Evolutionary conservation across 2,329 filamentous ascomycete genomes (phyloP).

Genomic region (Penicillium sp.): DNA sequence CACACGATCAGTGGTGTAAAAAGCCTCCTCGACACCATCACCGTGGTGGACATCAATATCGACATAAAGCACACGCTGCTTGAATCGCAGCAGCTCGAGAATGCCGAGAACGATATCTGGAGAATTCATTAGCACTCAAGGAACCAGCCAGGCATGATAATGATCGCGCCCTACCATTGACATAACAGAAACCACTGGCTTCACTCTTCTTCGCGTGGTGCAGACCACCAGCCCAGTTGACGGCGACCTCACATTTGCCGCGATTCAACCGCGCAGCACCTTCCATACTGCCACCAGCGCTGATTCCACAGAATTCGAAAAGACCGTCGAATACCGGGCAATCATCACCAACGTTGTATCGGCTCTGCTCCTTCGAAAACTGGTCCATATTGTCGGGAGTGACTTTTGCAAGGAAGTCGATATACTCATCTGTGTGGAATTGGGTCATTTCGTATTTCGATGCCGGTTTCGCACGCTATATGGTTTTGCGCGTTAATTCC

Average conservation of each 20-base stretch:
- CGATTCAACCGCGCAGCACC: constrained; percentile 67
- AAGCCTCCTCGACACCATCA: constrained; percentile 69
- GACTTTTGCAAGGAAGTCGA: constrained; percentile 76
- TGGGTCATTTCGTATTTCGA: constrained; percentile 71
- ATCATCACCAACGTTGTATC: constrained; percentile 66
- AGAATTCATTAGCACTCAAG: constrained; percentile 13
- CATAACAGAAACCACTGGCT: constrained; percentile 96
- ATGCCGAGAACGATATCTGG: constrained; percentile 66
- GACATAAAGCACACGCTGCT: constrained; percentile 64
- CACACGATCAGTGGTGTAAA: constrained; percentile 69
- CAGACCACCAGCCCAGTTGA: constrained; percentile 91
- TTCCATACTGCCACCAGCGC: constrained; percentile 69
- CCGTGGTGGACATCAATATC: constrained; percentile 69
- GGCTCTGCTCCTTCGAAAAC: constrained; percentile 86
- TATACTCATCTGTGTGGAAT: constrained; percentile 72
- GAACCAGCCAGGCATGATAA: not conserved
- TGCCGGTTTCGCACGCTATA: constrained; percentile 74
- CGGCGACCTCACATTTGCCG: constrained; percentile 66
- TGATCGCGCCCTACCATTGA: constrained; percentile 64
- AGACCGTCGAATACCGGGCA: constrained; percentile 68
- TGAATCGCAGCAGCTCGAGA: constrained; percentile 63
- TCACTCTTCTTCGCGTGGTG: constrained; percentile 96
- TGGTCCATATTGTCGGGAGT: constrained; percentile 98
- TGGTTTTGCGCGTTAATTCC: constrained; percentile 19
- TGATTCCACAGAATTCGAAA: constrained; percentile 70